Base-by-base conservation (phyloP, 2,329 filamentous ascomycete species). In the Diaporthe vexans region DNA sequence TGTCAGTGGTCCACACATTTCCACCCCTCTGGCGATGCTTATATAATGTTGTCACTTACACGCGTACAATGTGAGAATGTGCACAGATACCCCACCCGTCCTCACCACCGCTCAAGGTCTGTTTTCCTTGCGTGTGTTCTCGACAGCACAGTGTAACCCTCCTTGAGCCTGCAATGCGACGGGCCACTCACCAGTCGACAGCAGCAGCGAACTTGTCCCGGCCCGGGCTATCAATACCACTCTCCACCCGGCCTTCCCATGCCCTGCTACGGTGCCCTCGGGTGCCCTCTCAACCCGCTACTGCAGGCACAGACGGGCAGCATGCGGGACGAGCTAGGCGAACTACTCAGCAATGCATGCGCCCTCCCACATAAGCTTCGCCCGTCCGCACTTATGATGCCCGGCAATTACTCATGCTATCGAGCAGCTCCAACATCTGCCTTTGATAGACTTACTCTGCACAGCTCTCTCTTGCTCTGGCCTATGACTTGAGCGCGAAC, bases 251-350 rank as follows among this genome's bases (percentile, higher is more conserved):
- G 54, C 26, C 54, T 15, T 17, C 11, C 21, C 29, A 21, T 58
- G 56, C 56, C 24, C 26, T 21, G 61, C 15, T 43, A 37, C 46
- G 33, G 24, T n/a, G n/a, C 26, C 13, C 43, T 35, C 43, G 29
- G 33, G 24, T n/a, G n/a, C 26, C 13, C 43, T 35, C 43, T 67
- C 19, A 35, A 52, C 21, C 63, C 46, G 46, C 63, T 67, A 67
- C 46, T 67, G 63, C 63, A 67, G 63, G 63, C 63, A 67, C 63
- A 67, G 61, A 67, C 61, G 21, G 61, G 35, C 61, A 24, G 43
- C 61, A 37, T 48, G 46, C 29, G n/a, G 46, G 21, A 52, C 29
- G 29, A 35, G 10, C 9, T 11, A 26, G 11, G 21, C 46, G 8
- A 37, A 13, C 61, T 67, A 37, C 29, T 67, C 46, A 67, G 63